A percentile compares a stretch with the other conserved stretches of the same genome.
These are phyloP conservation scores for Nakataea oryzae DNA, from an alignment of 2,329 filamentous ascomycete species.

Conservation along the genomic window DNA sequence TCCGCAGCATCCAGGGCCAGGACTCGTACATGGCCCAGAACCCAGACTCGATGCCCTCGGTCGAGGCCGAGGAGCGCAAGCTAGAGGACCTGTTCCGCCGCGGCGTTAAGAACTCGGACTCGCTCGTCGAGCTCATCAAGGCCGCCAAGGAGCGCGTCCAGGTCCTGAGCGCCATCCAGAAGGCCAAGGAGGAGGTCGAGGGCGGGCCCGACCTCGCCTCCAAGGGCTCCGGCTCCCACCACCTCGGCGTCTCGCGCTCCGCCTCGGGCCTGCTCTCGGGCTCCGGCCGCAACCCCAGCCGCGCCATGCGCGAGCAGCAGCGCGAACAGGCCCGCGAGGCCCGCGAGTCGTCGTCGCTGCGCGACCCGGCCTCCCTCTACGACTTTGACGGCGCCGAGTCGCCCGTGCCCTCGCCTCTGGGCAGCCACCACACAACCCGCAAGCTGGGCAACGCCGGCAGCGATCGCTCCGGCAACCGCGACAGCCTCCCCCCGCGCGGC, in stretches of 20 bases:
- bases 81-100: constrained; percentile 17
- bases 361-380: constrained; percentile 22
- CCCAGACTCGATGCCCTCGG: constrained; percentile 12
- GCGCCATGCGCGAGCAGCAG: constrained; percentile 15
- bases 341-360: constrained; percentile 13
- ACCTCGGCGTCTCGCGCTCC: constrained; percentile 4
- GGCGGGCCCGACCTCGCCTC: background rate
- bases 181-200: constrained; percentile 24
- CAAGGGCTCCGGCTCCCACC: background rate
- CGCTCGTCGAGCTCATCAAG: constrained; percentile 22
- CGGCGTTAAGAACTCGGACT: constrained; percentile 19
- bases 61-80: constrained; percentile 13
- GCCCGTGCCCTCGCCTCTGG: constrained; percentile 27
- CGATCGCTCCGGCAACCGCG: constrained; percentile 20
- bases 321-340: constrained; percentile 18
- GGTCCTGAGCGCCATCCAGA: constrained; percentile 26
- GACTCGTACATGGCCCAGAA: constrained; percentile 27
- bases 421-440: constrained; percentile 18
- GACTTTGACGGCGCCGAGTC: constrained; percentile 34
- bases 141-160: constrained; percentile 25
- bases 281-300: constrained; percentile 13
- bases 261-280: constrained; percentile 7
- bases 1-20: constrained; percentile 25
- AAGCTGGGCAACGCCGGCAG: constrained; percentile 21
- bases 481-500: constrained; percentile 22